A percentile compares a stretch with the other conserved stretches of the same genome.
phyloP scores from a whole-genome alignment of 2,329 filamentous ascomycete genomes.

The Coleophoma cylindrospora region DNA sequence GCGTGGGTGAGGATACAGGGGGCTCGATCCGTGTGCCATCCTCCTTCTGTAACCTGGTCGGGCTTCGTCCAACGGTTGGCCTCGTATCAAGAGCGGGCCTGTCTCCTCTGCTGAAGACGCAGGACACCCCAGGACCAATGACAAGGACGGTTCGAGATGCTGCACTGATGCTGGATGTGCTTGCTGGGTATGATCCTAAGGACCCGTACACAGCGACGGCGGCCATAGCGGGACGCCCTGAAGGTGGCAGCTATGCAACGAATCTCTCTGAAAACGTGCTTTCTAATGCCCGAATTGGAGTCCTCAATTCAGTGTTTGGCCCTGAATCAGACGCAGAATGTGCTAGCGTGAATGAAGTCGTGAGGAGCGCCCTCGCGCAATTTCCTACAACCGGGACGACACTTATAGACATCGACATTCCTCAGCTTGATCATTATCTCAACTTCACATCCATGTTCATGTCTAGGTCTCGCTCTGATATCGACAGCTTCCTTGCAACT shows the following conservation, averaged over 20 bases:
- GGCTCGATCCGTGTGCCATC: constrained; percentile 13
- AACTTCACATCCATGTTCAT: too few relatives aligned
- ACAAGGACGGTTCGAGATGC: constrained; percentile 24
- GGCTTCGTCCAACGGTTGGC: constrained; percentile 12
- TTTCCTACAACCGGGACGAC: too few relatives aligned
- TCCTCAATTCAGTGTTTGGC: constrained; percentile 23
- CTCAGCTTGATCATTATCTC: too few relatives aligned
- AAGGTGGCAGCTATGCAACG: constrained; percentile 24
- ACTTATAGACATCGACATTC: too few relatives aligned
- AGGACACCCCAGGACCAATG: constrained; percentile 27
- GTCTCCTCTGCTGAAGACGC: constrained; percentile 20
- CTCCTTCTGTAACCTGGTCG: constrained; percentile 14
- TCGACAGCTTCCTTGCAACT: too few relatives aligned
- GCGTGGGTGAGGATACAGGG: constrained; percentile 16
- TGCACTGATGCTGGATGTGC: constrained; percentile 24
- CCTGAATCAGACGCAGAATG: too few relatives aligned
- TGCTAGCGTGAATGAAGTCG: too few relatives aligned
- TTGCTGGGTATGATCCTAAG: constrained; percentile 23
- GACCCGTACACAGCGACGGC: constrained; percentile 22
- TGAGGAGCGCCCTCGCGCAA: too few relatives aligned
- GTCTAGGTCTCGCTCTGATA: too few relatives aligned
- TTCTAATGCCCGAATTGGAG: constrained; percentile 19
- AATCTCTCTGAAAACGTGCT: constrained; percentile 13
- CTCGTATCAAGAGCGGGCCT: constrained; percentile 18
- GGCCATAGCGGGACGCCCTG: constrained; percentile 16